Base-by-base conservation (phyloP, 148 eudicot genomes). In the Chenopodium formosanum region DNA sequence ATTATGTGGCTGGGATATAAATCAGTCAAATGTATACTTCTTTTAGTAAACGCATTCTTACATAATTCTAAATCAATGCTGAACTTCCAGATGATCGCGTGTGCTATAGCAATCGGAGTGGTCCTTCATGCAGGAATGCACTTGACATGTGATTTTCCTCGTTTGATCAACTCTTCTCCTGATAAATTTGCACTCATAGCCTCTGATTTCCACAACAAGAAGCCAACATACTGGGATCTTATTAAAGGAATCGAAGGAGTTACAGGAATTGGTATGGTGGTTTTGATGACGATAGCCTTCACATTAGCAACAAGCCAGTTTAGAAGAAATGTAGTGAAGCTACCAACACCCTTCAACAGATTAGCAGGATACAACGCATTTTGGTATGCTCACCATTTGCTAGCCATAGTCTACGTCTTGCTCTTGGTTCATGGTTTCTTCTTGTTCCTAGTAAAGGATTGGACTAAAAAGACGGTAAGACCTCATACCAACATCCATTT, bases 321-420 rank as follows among this genome's bases (percentile, higher is more conserved):
- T 82, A 83, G 99, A 64, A 89, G 82, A 84, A 92, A 88, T 64
- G 86, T 86, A 10, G 84, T 92, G 78, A 97, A 88, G 84, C 86
- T 97, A 76, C 97, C 98, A 48, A 48, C 89, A 65, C 98, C 98
- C 10, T 91, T 91, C 72, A 92, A 91, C 83, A 79, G 92, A 80
- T 52, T 97, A 77, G 93, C 98, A 20, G 98, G 98, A 56, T 94
- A 92, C 76, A 97, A 97, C 70, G 98, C 98, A 2, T 94, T 97
- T 73, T 94, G 98, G 98, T 97, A 94, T 81, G 90, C 99, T 19
- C 99, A 94, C 83, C 99, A 94, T 83, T 89, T 94, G 84, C 84
- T 91, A 17, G 91, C 82, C 47, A 80, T 97, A 9, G 98, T 97
- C 81, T 97, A 97, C 71, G 82, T 91, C 46, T 74, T 92, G 82